Evolutionary conservation across 108 stramenopile genomes (phyloP).

Genomic region (Fragilariopsis cylindrus): DNA sequence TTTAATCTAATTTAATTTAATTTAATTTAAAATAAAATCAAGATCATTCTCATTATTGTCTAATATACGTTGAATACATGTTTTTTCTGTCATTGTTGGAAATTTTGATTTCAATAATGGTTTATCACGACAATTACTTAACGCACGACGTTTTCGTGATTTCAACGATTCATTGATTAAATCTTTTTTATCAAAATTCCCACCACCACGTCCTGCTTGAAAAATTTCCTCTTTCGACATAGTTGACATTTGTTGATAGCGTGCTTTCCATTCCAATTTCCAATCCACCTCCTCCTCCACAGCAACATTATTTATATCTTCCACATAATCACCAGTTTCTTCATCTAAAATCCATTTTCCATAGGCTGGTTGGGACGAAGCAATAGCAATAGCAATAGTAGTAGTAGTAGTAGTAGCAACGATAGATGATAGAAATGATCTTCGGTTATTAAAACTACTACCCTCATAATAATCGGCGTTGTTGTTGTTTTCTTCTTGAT

Average conservation of each 20-base stretch:
- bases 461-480: no score
- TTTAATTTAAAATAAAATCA: slow-evolving; percentile 45
- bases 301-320: slow-evolving; percentile 11
- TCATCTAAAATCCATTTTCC: slow-evolving; percentile 39
- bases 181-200: slow-evolving; percentile 48
- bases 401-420: no score
- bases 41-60: slow-evolving; percentile 47
- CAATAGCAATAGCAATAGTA: no score
- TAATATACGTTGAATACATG: slow-evolving; percentile 49
- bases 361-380: no score
- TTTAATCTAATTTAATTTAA: no score
- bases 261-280: slow-evolving; percentile 61
- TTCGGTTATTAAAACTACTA: no score
- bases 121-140: slow-evolving; percentile 55
- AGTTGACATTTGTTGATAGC: slow-evolving; percentile 48
- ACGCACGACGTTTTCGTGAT: slow-evolving; percentile 55
- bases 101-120: slow-evolving; percentile 27
- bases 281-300: slow-evolving; percentile 55
- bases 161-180: slow-evolving; percentile 44
- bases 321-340: slow-evolving; percentile 65
- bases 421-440: no score
- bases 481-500: no score
- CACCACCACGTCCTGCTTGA: slow-evolving; percentile 58
- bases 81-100: slow-evolving; percentile 34
- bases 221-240: slow-evolving; percentile 58